Percentiles rank a stretch among this genome's conserved stretches.
Conservation (phyloP, 306 rosid species). For the Mucuna pruriens region DNA sequence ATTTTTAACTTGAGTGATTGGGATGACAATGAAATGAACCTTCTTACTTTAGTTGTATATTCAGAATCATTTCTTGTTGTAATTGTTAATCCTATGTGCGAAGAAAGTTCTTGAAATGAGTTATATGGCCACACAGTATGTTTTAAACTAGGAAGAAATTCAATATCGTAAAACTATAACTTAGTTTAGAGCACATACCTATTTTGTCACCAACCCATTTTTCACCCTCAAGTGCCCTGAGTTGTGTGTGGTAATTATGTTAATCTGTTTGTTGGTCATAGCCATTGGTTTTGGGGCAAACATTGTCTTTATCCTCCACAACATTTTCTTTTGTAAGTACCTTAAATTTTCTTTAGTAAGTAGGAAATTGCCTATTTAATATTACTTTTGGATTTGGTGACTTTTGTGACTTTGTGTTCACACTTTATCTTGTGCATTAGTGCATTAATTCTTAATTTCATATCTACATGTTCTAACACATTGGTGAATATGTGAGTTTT, state of each 20-base stretch:
- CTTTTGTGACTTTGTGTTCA: neutral
- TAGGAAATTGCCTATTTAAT: neutral
- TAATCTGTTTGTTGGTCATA: neutral
- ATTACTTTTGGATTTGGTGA: conserved; percentile 4
- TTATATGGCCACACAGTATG: neutral
- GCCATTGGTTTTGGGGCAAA: neutral
- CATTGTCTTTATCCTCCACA: neutral
- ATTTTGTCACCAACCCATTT: neutral
- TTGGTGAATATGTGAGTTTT: neutral
- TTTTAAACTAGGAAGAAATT: neutral
- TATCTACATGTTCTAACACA: neutral
- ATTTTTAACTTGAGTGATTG: conserved; percentile 3
- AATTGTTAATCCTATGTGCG: neutral
- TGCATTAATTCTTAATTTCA: conserved; percentile 10
- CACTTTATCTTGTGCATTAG: neutral
- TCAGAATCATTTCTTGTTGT: conserved; percentile 7
- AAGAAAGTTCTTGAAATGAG: neutral
- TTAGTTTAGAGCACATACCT: neutral
- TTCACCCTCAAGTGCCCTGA: neutral
- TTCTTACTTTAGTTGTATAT: neutral
- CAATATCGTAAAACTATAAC: neutral
- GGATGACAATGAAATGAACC: conserved; percentile 18
- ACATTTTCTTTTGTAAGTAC: neutral
- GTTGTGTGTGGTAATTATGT: neutral
- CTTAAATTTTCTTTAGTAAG: neutral